Percentiles rank a stretch among this genome's conserved stretches.
Conservation (phyloP, 768 basidiomycete genomes). For the Tephrocybe sp. region DNA sequence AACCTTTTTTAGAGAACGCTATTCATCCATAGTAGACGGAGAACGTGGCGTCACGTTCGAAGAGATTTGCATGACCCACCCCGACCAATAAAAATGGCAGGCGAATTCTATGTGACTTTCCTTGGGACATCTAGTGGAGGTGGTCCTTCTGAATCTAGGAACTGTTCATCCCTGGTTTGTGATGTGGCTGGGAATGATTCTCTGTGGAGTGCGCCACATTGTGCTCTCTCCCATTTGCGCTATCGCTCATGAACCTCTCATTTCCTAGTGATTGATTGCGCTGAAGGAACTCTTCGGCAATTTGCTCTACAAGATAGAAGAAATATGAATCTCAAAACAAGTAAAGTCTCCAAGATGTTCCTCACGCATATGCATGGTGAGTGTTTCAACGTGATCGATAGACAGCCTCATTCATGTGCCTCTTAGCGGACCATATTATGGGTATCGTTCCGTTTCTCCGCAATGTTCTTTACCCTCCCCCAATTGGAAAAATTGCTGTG, state of each 20-base stretch:
- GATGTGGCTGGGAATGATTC: slow-evolving; percentile 53
- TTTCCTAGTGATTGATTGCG: slow-evolving; percentile 71
- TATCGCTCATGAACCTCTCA: background rate
- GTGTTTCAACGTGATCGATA: slow-evolving; percentile 2
- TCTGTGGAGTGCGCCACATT: slow-evolving; percentile 61
- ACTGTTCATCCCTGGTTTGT: slow-evolving; percentile 73
- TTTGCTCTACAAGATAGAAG: slow-evolving; percentile 52
- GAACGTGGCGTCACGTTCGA: background rate
- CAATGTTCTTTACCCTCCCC: slow-evolving; percentile 52
- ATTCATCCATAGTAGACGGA: background rate
- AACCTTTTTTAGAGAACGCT: slow-evolving; percentile 4
- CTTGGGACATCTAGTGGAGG: slow-evolving; percentile 78
- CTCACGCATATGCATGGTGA: slow-evolving; percentile 85
- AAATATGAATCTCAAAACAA: slow-evolving; percentile 36
- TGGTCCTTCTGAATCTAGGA: slow-evolving; percentile 70
- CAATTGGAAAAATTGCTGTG: slow-evolving; percentile 18
- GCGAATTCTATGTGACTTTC: slow-evolving; percentile 61
- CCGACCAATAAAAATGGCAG: slow-evolving; percentile 25
- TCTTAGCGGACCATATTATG: slow-evolving; percentile 69
- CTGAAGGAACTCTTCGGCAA: slow-evolving; percentile 76
- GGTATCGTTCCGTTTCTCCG: slow-evolving; percentile 70
- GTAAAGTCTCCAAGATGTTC: slow-evolving; percentile 66
- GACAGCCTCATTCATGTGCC: background rate
- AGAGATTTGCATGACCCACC: background rate
- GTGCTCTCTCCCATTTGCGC: background rate